phyloP scores from a whole-genome alignment of 176 grass and related monocot genomes.

The Alopecurus myosuroides region DNA sequence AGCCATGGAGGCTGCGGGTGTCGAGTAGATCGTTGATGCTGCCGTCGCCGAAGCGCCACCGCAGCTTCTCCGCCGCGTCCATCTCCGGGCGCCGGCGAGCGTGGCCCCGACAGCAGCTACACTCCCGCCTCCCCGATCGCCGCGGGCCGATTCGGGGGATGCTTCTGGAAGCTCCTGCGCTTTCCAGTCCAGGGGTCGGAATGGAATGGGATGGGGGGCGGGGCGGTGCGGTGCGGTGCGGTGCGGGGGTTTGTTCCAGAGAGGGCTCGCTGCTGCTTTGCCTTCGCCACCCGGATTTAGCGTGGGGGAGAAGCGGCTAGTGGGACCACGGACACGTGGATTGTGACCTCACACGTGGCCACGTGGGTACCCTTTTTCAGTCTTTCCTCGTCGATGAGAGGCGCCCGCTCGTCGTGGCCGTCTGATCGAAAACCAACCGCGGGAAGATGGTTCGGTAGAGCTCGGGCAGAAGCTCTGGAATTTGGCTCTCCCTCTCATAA shows the following conservation, averaged over 20 bases:
- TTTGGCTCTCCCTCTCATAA: too few species aligned
- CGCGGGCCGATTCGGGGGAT: not conserved
- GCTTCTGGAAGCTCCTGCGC: conserved; percentile 32
- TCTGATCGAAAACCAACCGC: not conserved
- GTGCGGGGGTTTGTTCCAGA: conserved; percentile 3
- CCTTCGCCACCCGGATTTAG: not conserved
- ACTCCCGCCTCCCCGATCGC: not conserved
- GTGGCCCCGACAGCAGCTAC: not conserved
- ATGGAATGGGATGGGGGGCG: not conserved
- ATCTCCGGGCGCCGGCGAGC: conserved; percentile 1
- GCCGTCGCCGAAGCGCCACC: conserved; percentile 67
- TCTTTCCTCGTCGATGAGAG: not conserved
- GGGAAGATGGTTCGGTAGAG: not conserved
- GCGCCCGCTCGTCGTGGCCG: not conserved
- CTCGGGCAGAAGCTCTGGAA: not conserved
- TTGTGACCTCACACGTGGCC: not conserved
- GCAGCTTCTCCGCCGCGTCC: conserved; percentile 43
- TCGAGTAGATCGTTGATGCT: conserved; percentile 58
- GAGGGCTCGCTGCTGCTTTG: not conserved
- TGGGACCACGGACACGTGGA: conserved; percentile 29
- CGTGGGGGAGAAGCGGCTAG: not conserved
- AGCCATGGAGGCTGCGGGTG: conserved; percentile 39
- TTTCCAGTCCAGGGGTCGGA: not conserved
- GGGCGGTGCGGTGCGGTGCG: not conserved
- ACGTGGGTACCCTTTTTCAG: not conserved